Base-by-base conservation (phyloP, 805 yeast genomes). In the Candida pseudoglaebosa region DNA sequence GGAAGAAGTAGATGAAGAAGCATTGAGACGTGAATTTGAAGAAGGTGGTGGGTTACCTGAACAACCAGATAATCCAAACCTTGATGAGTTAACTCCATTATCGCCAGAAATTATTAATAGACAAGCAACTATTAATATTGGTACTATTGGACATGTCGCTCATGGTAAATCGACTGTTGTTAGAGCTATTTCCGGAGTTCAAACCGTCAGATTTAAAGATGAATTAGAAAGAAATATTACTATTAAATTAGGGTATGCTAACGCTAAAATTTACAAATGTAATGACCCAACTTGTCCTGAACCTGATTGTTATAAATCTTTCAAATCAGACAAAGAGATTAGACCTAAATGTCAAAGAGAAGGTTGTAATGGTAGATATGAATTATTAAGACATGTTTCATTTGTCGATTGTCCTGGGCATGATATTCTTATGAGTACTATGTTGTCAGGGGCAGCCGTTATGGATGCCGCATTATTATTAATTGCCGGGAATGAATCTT, bases 361-460 rank as follows among this genome's bases (percentile, higher is more conserved):
- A 48, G 96, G 93, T 8, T 88, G 95, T 66, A 64, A 62, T n/a
- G 95, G 95, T 40, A 85, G 95, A 61, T 90, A 89, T 68, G 78
- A 78, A 55, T 76, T 93, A 52, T 80, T 89, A 31, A 88, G 99
- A 69, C 99, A 93, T 62, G 99, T 93, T 38, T 88, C 96, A 8
- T 95, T 95, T 57, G 99, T 95, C 45, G 99, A 93, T 75, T 95
- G 99, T 75, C 99, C 99, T 44, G 99, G 99, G 66, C 99, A 93
- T 85, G 99, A 93, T 75, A 95, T 93, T 73, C 82, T 93, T 65
- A 93, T 93, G 99, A 89, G 97, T 77, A 93, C 99, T 50, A 93
- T 93, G 99, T 82, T 93, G 79, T 90, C 98, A 34, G 99, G 99
- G 62, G 99, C 99, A 26, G 99, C 99, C 13, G 99, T 93, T 49